Conservation (phyloP, 2,329 filamentous ascomycete genomes). For the Colletotrichum acutatum region DNA sequence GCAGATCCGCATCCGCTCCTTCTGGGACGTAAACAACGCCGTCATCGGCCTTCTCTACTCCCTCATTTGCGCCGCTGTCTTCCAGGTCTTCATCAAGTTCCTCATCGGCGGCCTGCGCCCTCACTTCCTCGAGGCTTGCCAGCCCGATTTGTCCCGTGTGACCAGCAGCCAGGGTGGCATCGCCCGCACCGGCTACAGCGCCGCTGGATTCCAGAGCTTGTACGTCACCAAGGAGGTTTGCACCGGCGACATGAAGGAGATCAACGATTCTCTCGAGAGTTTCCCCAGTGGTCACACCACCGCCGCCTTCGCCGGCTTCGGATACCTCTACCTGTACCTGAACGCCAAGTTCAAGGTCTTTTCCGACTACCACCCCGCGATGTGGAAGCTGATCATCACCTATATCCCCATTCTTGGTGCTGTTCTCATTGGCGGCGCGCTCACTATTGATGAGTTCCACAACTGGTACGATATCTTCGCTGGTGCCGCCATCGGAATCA, state of each 20-base stretch:
- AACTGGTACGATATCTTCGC: slow-evolving; percentile 81
- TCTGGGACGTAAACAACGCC: slow-evolving; percentile 79
- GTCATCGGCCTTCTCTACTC: slow-evolving; percentile 76
- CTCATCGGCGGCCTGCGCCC: slow-evolving; percentile 79
- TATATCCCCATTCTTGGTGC: slow-evolving; percentile 76
- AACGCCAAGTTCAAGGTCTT: slow-evolving; percentile 84
- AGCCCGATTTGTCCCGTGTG: slow-evolving; percentile 63
- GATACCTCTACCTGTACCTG: slow-evolving; percentile 78
- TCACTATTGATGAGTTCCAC: slow-evolving; percentile 80
- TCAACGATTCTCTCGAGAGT: slow-evolving; percentile 76
- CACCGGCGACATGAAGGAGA: slow-evolving; percentile 71
- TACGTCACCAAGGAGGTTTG: slow-evolving; percentile 79
- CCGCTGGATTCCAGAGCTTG: slow-evolving; percentile 64
- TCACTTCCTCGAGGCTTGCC: slow-evolving; percentile 77
- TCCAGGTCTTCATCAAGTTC: slow-evolving; percentile 82
- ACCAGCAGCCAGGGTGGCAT: slow-evolving; percentile 56
- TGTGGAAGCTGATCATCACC: slow-evolving; percentile 77
- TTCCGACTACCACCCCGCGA: slow-evolving; percentile 75
- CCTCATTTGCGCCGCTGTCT: slow-evolving; percentile 76
- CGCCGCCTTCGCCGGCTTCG: slow-evolving; percentile 77
- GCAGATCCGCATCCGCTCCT: slow-evolving; percentile 75
- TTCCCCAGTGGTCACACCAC: slow-evolving; percentile 81
- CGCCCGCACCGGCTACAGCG: slow-evolving; percentile 54
- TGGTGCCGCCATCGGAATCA: slow-evolving; percentile 72
- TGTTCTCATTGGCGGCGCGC: slow-evolving; percentile 72